Percentiles rank a stretch among this genome's conserved stretches.
phyloP scores from a whole-genome alignment of 2,329 filamentous ascomycete species.

The Aspergillus persii region DNA sequence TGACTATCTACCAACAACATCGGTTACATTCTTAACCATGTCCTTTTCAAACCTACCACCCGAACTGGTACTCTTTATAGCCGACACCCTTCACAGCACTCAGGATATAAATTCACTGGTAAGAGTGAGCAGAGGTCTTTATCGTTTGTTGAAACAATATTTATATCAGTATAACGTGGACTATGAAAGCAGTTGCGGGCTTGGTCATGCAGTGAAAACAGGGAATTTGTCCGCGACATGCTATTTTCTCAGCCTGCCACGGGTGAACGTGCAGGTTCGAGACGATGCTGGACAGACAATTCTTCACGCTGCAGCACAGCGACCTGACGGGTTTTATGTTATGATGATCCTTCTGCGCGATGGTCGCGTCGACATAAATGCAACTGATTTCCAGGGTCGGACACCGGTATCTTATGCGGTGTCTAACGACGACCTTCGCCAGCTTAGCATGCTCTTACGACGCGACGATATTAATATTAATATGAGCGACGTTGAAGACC shows the following conservation, averaged over 20 bases:
- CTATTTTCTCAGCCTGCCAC: conserved; percentile 1
- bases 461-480: background rate
- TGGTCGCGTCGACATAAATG: conserved; percentile 2
- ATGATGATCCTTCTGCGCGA: conserved; percentile 3
- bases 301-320: background rate
- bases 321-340: background rate
- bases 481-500: background rate
- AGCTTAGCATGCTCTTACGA: background rate
- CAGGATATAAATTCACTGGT: too few species aligned
- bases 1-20: too few species aligned
- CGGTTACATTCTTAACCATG: too few species aligned
- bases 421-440: background rate
- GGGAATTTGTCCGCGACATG: conserved; percentile 2
- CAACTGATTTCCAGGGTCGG: background rate
- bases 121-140: too few species aligned
- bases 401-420: too few species aligned
- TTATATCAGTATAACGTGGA: conserved; percentile 1
- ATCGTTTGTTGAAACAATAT: background rate
- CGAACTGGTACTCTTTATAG: too few species aligned
- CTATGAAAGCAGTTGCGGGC: conserved; percentile 2
- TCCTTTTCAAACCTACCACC: too few species aligned
- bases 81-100: too few species aligned
- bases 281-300: background rate
- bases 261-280: conserved; percentile 4
- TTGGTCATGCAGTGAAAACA: background rate